Conservation (phyloP, 2,329 filamentous ascomycete species). For the Chrysoporthe deuterocubensis region DNA sequence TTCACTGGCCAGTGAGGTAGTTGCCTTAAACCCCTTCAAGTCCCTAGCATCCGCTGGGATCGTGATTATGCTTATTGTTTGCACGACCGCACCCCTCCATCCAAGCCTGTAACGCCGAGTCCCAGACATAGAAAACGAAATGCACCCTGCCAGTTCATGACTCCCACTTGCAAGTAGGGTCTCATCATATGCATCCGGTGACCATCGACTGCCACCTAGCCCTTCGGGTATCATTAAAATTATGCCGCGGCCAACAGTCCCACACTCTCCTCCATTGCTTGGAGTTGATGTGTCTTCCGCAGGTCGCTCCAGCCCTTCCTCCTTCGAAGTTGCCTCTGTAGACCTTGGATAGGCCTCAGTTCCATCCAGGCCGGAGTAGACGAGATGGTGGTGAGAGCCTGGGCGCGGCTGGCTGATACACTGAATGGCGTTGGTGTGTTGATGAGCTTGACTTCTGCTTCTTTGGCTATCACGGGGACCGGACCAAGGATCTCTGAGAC, state of each 20-base stretch:
- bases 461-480: slow-evolving; percentile 5
- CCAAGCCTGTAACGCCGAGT: background rate
- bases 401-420: slow-evolving; percentile 9
- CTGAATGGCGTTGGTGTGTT: slow-evolving; percentile 14
- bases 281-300: slow-evolving; percentile 7
- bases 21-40: background rate
- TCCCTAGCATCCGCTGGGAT: background rate
- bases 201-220: background rate
- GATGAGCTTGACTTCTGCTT: slow-evolving; percentile 15
- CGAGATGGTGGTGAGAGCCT: background rate
- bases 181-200: background rate
- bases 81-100: background rate
- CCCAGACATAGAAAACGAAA: background rate
- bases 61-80: background rate
- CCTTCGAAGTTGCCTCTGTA: slow-evolving; percentile 14
- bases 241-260: slow-evolving; percentile 10
- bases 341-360: slow-evolving; percentile 10
- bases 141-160: background rate
- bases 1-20: background rate
- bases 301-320: slow-evolving; percentile 19
- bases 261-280: slow-evolving; percentile 5
- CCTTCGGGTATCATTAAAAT: background rate
- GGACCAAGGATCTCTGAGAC: slow-evolving; percentile 20
- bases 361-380: slow-evolving; percentile 10
- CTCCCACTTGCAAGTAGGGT: background rate